phyloP scores from a whole-genome alignment of 345 rosid genomes.

The Psidium friedrichsthalianum region DNA sequence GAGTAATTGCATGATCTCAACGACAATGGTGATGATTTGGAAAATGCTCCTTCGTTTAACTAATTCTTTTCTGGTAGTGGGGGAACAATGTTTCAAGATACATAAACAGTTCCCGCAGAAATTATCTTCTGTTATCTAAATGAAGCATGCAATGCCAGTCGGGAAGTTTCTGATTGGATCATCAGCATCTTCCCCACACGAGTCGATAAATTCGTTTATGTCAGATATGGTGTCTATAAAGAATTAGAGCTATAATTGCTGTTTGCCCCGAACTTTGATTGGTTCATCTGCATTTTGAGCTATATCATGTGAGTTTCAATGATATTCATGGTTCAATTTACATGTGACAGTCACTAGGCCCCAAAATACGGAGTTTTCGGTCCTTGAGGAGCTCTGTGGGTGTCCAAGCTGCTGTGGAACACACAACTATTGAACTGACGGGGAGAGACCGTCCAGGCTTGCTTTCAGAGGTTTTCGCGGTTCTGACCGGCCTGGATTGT shows the following conservation, averaged over 20 bases:
- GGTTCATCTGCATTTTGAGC: neutral
- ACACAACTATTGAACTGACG: slow-evolving; percentile 62
- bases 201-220: neutral
- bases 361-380: slow-evolving; percentile 44
- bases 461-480: slow-evolving; percentile 76
- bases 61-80: neutral
- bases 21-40: neutral
- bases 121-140: too few relatives aligned
- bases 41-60: neutral
- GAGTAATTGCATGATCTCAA: neutral
- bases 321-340: neutral
- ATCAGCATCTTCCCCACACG: neutral
- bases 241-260: neutral
- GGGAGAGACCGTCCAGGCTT: slow-evolving; percentile 77
- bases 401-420: slow-evolving; percentile 34
- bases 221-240: neutral
- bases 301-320: neutral
- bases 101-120: neutral
- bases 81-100: neutral
- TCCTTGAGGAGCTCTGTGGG: slow-evolving; percentile 61
- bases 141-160: neutral
- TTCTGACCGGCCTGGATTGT: slow-evolving; percentile 60
- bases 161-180: neutral
- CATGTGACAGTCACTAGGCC: slow-evolving; percentile 51
- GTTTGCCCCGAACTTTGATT: slow-evolving; percentile 1